phyloP scores from a whole-genome alignment of 306 rosid genomes.

The Trifolium dubium region DNA sequence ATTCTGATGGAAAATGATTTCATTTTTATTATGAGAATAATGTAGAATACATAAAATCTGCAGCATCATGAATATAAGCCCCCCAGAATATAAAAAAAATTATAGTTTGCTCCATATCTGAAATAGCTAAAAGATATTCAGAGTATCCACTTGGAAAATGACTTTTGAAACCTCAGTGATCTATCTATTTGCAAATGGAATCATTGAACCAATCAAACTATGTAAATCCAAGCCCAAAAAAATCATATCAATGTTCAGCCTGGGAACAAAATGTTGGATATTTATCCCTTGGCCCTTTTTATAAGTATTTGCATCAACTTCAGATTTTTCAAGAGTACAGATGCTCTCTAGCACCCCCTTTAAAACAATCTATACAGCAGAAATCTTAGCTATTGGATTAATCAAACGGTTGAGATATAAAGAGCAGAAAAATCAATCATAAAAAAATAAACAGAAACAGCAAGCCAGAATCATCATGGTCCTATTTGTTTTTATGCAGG shows the following conservation, averaged over 20 bases:
- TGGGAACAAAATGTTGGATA: not conserved
- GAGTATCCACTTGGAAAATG: not conserved
- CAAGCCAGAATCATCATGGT: not conserved
- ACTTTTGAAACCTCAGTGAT: constrained; percentile 1
- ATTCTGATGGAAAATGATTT: constrained; percentile 12
- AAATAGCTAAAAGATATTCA: not conserved
- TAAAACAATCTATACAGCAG: not conserved
- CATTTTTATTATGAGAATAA: not conserved
- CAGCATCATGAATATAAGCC: not conserved
- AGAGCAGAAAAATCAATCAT: not conserved
- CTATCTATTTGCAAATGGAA: not conserved
- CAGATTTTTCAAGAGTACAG: not conserved
- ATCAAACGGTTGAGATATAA: not conserved
- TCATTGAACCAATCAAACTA: not conserved
- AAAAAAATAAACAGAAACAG: not conserved
- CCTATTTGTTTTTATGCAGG: not conserved
- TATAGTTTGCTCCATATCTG: not conserved
- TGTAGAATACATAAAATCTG: not conserved
- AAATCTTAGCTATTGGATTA: not conserved
- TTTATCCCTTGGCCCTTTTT: constrained; percentile 1
- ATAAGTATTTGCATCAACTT: not conserved
- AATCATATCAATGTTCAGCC: not conserved
- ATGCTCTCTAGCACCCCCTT: not conserved
- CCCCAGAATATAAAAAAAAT: not conserved
- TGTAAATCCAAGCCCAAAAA: not conserved